Percentiles rank a stretch among this genome's conserved stretches.
Conservation (phyloP, 2,329 filamentous ascomycete species). For the Xylaria sp. region DNA sequence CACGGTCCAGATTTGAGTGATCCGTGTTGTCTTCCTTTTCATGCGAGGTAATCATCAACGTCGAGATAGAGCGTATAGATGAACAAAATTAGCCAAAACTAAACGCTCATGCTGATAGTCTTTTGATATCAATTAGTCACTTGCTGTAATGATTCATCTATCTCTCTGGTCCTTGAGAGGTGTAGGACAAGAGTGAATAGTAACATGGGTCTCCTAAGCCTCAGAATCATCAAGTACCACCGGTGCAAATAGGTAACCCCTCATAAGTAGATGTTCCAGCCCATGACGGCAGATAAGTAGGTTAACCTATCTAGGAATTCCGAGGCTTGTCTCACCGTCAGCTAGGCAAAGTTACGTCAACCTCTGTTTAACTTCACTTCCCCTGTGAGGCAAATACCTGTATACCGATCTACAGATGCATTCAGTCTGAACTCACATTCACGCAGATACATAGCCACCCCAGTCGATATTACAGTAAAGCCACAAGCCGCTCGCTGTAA, state of each 20-base stretch:
- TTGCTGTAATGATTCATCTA: neutral
- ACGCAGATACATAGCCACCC: too few species aligned
- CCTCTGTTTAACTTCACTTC: too few species aligned
- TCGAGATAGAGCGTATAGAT: too few species aligned
- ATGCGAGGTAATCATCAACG: neutral
- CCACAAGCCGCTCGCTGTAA: too few species aligned
- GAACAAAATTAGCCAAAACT: too few species aligned
- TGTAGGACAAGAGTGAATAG: neutral
- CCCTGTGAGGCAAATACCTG: too few species aligned
- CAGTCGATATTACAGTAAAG: too few species aligned
- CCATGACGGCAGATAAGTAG: neutral
- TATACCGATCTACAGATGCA: too few species aligned
- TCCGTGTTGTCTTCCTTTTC: neutral
- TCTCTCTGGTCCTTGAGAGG: neutral
- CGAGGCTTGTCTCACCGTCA: neutral
- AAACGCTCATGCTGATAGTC: neutral
- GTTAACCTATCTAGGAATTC: neutral
- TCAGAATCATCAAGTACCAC: neutral
- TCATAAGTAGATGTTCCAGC: neutral
- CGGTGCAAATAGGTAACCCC: neutral
- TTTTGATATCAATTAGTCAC: neutral
- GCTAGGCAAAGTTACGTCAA: too few species aligned
- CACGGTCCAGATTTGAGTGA: neutral
- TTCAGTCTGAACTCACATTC: too few species aligned
- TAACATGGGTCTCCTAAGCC: neutral